Conservation (phyloP, 2,329 filamentous ascomycete genomes). For the Colletotrichum plurivorum region DNA sequence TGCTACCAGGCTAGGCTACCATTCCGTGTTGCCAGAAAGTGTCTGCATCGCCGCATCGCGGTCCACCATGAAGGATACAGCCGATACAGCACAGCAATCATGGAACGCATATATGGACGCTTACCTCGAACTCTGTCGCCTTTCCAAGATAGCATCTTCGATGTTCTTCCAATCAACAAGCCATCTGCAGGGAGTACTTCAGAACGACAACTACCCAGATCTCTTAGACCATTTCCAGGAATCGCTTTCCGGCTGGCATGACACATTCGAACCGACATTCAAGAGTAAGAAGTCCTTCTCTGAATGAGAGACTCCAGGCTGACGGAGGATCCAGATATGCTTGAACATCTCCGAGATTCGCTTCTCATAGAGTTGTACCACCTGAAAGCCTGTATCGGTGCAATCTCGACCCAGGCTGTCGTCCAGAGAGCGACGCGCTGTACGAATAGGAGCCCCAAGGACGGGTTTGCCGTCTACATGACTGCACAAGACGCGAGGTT, state of each 20-base stretch:
- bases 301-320: background rate
- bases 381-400: conserved; percentile 42
- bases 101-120: conserved; percentile 42
- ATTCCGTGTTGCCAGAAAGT: conserved; percentile 30
- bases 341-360: conserved; percentile 27
- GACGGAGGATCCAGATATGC: conserved; percentile 16
- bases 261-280: conserved; percentile 20
- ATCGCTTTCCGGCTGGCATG: conserved; percentile 40
- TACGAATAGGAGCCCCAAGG: conserved; percentile 29
- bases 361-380: conserved; percentile 43
- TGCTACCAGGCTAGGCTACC: conserved; percentile 27
- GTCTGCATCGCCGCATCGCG: conserved; percentile 19
- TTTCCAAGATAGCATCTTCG: conserved; percentile 41
- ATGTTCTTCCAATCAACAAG: conserved; percentile 43
- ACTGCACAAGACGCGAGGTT: conserved; percentile 41
- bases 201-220: conserved; percentile 41
- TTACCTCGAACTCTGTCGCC: conserved; percentile 40
- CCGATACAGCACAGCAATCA: background rate
- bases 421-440: conserved; percentile 38
- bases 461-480: conserved; percentile 39
- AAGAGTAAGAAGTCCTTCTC: background rate
- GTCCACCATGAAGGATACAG: background rate
- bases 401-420: conserved; percentile 44
- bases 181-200: conserved; percentile 41
- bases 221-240: conserved; percentile 41